Base-by-base conservation (phyloP, 2,329 filamentous ascomycete genomes). In the Microdochium bolleyi region DNA sequence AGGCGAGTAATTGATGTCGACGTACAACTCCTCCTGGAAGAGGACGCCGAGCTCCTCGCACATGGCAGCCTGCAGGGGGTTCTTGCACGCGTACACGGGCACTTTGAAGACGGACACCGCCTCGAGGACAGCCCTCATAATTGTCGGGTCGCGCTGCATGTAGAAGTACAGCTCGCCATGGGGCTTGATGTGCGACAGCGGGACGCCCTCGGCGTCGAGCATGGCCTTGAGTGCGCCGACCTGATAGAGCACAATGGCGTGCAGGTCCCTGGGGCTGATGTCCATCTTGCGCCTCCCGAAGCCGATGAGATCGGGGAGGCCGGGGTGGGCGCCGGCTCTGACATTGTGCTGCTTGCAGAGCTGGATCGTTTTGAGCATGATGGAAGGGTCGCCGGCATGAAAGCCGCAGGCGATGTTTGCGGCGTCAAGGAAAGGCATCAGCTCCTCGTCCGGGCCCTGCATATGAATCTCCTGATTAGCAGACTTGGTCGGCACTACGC, bases 211-310 rank as follows among this genome's bases (percentile, higher is more conserved):
- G 0, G 73, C 73, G 32, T 80, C 75, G 2, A 86, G 68, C 55
- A 85, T 81, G 1, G 69, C 82, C 55, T 80, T 76, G 2, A 86
- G 68, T 0, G 83, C 81, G 2, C 83, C 83, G 32, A 87, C 75
- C 61, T 86, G 83, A 64, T 86, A 87, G 30, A 82, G 65, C 1
- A 79, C 73, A 56, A 79, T 76, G 8, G 80, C 78, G 1, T 77
- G 79, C 55, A 81, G 68, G 58, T 84, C 81, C 19, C 78, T 77
- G 1, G 78, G 72, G 1, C 72, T 67, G 59, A 86, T 72, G 48
- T 79, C 77, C 64, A 87, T 85, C 56, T 81, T 76, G 19, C 83
- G 74, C 2, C 83, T 71, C 2, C 83, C 83, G 58, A 87, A 87
- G 9, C 83, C 83, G 66, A 82, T 75, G 22, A 84, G 72, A 61